Evolutionary conservation across 192 early-diverging fungal genomes (phyloP), one percentile per base, ranked within the genome.

Genomic region (Diversispora eburnea): DNA sequence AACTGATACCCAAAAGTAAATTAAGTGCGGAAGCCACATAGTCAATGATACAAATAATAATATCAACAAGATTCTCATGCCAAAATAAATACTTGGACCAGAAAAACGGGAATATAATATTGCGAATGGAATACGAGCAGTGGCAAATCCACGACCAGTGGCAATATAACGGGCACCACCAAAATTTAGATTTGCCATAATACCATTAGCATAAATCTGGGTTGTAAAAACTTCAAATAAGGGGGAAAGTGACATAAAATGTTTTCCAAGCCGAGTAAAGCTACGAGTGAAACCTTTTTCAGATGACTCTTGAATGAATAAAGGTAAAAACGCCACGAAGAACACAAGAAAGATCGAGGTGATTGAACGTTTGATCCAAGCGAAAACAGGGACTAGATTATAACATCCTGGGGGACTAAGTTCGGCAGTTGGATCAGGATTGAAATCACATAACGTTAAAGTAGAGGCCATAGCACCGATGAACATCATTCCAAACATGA

Each of bases 191-290:
- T 93, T 92, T 72, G 89, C 88, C 77, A 93, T 80, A 58, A 94
- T 86, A 69, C 90, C 89, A 81, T 92, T 89, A 68, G 89, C 86
- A 76, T 93, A 93, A 63, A 93, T 89, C 73, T 93, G 92, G 6
- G 93, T 93, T n/a, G 91, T 89, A 81, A 93, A 87, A 3, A 93
- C 87, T 75, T 93, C 93, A 70, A 94, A 95, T 46, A 95, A 77
- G 12, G 91, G 91, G 10, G 91, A 92, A 48, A 95, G 79, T 61
- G 91, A 94, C 66, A 93, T 77, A 69, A 94, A 88, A 77, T 94
- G 93, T 72, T 91, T 92, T 49, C 86, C 87, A 25, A 93, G 80
- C 41, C 93, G 90, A 45, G 83, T 84, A 20, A 90, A 77, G 45
- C 90, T 87, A 46, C 89, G 84, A 17, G 83, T 80, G 71, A 94